Evolutionary conservation across 495 filamentous ascomycete species (phyloP), one percentile per base, ranked within the genome.

Genomic region (Aspergillus nidulans): DNA sequence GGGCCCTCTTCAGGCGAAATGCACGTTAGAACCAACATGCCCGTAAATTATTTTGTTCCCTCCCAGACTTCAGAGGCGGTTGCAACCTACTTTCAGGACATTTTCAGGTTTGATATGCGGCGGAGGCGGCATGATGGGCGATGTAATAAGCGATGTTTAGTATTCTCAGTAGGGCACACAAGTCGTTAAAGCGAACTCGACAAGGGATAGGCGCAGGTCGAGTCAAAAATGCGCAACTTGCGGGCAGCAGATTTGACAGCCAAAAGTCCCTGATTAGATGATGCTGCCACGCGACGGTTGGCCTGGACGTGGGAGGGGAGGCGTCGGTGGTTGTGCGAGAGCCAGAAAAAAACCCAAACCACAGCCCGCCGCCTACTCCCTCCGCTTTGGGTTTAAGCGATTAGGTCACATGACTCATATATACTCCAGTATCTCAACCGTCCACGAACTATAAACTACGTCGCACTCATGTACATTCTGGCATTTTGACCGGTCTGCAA

Each of bases 21-120:
- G 16, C 45, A 21, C 30, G 32, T 57, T 50, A 47, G 24, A 41
- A 20, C 24, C 10, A 2, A 34, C 24, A 32, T 19, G 19, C 39
- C 28, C 20, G 24, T 19, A 54, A 52, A 43, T 4, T 1, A 8
- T 16, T 18, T 50, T 21, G 15, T 15, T 28, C 55, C 42, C 19
- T 41, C 4, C 24, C 28, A 18, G 12, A 25, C n/a, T 45, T 19
- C n/a, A 36, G 41, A 42, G 28, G 30, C n/a, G n/a, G n/a, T n/a
- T n/a, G n/a, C 26, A 39, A 71, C 80, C 58, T 63, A 85, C 84
- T 80, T 95, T 97, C 75, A 97, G 87, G 68, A 96, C 90, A 87
- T 98, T 98, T 82, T 98, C 94, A 66, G 94, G 95, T 72, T 94
- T 95, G 64, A 90, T 91, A 73, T 96, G 90, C 57, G 92, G 92